A percentile compares a stretch with the other conserved stretches of the same genome.
These are phyloP conservation scores for Vitis labrusca DNA, from an alignment of 164 flowering plant genomes.

Conservation along the genomic window DNA sequence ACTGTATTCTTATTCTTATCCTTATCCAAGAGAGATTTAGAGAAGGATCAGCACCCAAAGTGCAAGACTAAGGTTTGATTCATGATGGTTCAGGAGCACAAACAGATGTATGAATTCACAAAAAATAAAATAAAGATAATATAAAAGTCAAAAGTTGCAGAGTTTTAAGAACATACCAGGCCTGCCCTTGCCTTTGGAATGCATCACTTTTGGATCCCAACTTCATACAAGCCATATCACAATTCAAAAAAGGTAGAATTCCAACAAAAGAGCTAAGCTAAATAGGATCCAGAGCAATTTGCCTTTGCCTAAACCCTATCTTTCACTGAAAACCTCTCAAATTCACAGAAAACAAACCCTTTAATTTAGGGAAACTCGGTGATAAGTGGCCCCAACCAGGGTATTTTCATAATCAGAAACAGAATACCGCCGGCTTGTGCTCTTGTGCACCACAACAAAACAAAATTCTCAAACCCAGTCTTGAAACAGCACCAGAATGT, in stretches of 20 bases:
- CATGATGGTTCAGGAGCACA: no score
- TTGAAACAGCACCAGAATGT: constrained; percentile 12
- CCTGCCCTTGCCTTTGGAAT: constrained; percentile 84
- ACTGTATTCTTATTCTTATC: no score
- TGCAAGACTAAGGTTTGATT: no score
- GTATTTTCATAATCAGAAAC: constrained; percentile 10
- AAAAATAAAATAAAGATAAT: not conserved
- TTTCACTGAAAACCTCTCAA: constrained; percentile 2
- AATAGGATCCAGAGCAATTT: not conserved
- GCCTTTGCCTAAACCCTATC: not conserved
- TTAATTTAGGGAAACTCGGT: constrained; percentile 2
- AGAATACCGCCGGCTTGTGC: constrained; percentile 9
- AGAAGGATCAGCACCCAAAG: no score
- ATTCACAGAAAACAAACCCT: not conserved
- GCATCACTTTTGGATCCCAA: constrained; percentile 90
- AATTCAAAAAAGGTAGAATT: constrained; percentile 1
- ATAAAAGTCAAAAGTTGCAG: not conserved
- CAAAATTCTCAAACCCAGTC: constrained; percentile 7
- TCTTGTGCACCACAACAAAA: not conserved
- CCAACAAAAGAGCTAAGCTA: constrained; percentile 2
- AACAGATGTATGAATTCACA: no score
- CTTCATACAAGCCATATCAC: constrained; percentile 83
- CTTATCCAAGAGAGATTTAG: no score
- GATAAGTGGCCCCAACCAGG: constrained; percentile 7
- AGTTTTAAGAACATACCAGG: constrained; percentile 56